phyloP scores from a whole-genome alignment of 805 yeast species.

The Zygoascus flipseniorum region DNA sequence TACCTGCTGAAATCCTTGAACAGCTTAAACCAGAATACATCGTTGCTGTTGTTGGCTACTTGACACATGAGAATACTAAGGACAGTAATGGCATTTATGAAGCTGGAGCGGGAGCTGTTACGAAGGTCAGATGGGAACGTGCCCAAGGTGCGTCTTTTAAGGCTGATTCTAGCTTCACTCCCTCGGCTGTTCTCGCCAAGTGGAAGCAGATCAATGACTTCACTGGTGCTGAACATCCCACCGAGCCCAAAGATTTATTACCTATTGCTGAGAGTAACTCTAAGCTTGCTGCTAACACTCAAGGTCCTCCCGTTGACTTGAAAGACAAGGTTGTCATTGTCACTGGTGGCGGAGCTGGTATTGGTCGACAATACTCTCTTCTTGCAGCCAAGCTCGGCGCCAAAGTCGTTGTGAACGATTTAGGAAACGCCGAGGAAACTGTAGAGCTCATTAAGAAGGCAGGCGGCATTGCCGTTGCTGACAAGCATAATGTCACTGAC shows the following conservation, averaged over 20 bases:
- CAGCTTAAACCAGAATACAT: constrained; percentile 78
- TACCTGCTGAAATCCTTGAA: constrained; percentile 79
- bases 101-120: constrained; percentile 89
- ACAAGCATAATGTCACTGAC: constrained; percentile 74
- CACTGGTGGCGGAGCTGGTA: constrained; percentile 93
- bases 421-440: constrained; percentile 60
- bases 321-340: constrained; percentile 80
- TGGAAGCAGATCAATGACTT: constrained; percentile 59
- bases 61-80: constrained; percentile 56
- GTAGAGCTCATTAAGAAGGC: constrained; percentile 64
- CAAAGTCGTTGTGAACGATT: constrained; percentile 88
- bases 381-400: constrained; percentile 88
- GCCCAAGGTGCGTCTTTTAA: constrained; percentile 78
- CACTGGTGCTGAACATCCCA: constrained; percentile 54
- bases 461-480: constrained; percentile 79
- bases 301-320: constrained; percentile 52
- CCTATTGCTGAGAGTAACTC: constrained; percentile 47
- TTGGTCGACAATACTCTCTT: constrained; percentile 84
- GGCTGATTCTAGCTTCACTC: constrained; percentile 69
- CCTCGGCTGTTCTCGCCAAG: constrained; percentile 69
- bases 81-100: constrained; percentile 76
- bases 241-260: constrained; percentile 61
- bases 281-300: constrained; percentile 48
- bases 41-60: constrained; percentile 81
- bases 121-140: constrained; percentile 93